A percentile compares a stretch with the other conserved stretches of the same genome.
phyloP scores from a whole-genome alignment of 345 rosid genomes.

The Ceriops tagal region DNA sequence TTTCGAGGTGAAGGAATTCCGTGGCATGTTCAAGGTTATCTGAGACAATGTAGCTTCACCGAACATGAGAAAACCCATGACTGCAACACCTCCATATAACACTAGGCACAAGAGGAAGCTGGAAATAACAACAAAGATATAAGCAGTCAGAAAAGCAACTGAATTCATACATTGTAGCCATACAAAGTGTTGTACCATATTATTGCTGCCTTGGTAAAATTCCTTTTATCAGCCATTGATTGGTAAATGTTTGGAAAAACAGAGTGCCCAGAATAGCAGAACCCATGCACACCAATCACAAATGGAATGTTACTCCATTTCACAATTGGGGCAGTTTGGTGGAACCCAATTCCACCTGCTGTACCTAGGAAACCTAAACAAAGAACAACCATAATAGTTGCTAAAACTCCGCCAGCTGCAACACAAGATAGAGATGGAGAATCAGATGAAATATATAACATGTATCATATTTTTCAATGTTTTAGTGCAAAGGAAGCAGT shows the following conservation, averaged over 20 bases:
- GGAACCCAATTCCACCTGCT: slow-evolving; percentile 63
- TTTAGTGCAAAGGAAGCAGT: slow-evolving; percentile 1
- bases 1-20: slow-evolving; percentile 47
- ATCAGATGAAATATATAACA: background rate
- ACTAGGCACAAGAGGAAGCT: slow-evolving; percentile 64
- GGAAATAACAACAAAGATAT: slow-evolving; percentile 26
- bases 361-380: slow-evolving; percentile 58
- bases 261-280: slow-evolving; percentile 79
- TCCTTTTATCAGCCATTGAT: slow-evolving; percentile 88
- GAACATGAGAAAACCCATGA: slow-evolving; percentile 82
- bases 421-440: slow-evolving; percentile 6
- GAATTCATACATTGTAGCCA: background rate
- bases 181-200: slow-evolving; percentile 39
- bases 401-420: slow-evolving; percentile 86
- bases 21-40: slow-evolving; percentile 84
- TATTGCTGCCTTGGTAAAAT: slow-evolving; percentile 63
- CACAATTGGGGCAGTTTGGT: slow-evolving; percentile 58
- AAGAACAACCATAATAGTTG: slow-evolving; percentile 54
- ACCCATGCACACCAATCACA: slow-evolving; percentile 80
- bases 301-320: slow-evolving; percentile 85
- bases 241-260: slow-evolving; percentile 94
- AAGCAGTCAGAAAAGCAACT: background rate
- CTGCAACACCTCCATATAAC: slow-evolving; percentile 70
- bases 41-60: slow-evolving; percentile 85
- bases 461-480: slow-evolving; percentile 7